phyloP scores from a whole-genome alignment of 768 basidiomycete species.

The Amanita muscaria region DNA sequence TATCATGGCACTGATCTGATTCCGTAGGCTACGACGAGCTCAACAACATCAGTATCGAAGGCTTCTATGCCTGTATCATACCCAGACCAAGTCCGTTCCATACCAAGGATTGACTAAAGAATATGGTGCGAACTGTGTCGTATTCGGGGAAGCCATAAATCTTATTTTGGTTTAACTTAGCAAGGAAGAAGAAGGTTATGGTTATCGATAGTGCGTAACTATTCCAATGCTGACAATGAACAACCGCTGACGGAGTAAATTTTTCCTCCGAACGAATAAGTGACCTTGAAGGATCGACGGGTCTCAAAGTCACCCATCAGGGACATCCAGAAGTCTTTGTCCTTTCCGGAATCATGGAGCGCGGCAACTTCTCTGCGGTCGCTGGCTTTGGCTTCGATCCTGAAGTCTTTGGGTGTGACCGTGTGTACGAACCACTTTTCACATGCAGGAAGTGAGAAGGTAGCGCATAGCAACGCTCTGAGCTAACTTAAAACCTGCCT shows the following conservation, averaged over 20 bases:
- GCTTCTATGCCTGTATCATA: constrained; percentile 57
- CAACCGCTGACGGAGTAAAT: constrained; percentile 5
- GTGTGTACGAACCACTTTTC: constrained; percentile 90
- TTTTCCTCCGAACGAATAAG: constrained; percentile 29
- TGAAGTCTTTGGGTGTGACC: constrained; percentile 77
- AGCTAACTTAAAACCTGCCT: background rate
- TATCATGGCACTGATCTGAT: background rate
- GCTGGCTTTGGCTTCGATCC: constrained; percentile 81
- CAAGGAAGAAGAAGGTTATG: constrained; percentile 80
- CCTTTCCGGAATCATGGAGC: constrained; percentile 82
- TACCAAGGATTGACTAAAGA: constrained; percentile 68
- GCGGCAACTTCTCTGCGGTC: constrained; percentile 76
- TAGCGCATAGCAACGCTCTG: background rate
- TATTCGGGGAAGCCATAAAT: constrained; percentile 82
- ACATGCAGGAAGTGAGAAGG: constrained; percentile 64
- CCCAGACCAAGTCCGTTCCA: constrained; percentile 44
- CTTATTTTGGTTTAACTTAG: constrained; percentile 62
- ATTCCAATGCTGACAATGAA: too few species aligned
- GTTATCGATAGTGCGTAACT: constrained; percentile 68
- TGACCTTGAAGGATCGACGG: constrained; percentile 85
- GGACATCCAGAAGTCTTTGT: constrained; percentile 86
- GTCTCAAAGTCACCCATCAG: constrained; percentile 80
- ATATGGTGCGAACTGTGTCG: constrained; percentile 68
- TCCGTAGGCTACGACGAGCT: constrained; percentile 46
- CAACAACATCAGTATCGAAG: constrained; percentile 28